Percentiles rank a stretch among this genome's conserved stretches.
phyloP scores from a whole-genome alignment of 2,329 filamentous ascomycete genomes.

The Sclerotinia nivalis region DNA sequence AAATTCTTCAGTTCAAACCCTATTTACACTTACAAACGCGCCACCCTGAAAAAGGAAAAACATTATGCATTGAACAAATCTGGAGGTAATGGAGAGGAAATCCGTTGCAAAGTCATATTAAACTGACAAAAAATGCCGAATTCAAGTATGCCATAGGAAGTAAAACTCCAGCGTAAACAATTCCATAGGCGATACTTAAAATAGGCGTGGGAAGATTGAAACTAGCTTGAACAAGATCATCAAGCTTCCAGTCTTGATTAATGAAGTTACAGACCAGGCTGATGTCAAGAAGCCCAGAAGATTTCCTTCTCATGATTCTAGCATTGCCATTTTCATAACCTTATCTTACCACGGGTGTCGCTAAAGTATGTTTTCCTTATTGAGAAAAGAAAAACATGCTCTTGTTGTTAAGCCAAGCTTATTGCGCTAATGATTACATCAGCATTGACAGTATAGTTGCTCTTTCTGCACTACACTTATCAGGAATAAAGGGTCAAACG shows the following conservation, averaged over 20 bases:
- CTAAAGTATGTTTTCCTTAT: slow-evolving; percentile 24
- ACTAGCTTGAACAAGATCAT: slow-evolving; percentile 31
- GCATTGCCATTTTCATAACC: slow-evolving; percentile 30
- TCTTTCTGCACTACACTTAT: slow-evolving; percentile 28
- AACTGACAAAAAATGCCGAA: slow-evolving; percentile 26
- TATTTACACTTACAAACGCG: neutral
- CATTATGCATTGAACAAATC: neutral
- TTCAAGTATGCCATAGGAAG: slow-evolving; percentile 26
- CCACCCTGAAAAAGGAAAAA: neutral
- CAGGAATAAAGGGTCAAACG: slow-evolving; percentile 1
- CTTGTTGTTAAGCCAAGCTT: slow-evolving; percentile 30
- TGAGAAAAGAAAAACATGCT: slow-evolving; percentile 28
- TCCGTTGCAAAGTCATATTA: neutral
- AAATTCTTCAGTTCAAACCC: neutral
- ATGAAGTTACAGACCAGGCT: slow-evolving; percentile 29
- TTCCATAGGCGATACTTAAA: slow-evolving; percentile 28
- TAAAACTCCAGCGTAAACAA: slow-evolving; percentile 29
- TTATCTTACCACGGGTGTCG: slow-evolving; percentile 29
- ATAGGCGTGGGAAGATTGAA: slow-evolving; percentile 33
- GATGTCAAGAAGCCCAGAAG: slow-evolving; percentile 30
- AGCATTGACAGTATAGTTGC: slow-evolving; percentile 27
- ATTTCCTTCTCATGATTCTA: slow-evolving; percentile 28
- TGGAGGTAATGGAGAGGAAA: neutral
- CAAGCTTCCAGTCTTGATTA: slow-evolving; percentile 32
- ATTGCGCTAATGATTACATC: slow-evolving; percentile 28